phyloP scores from a whole-genome alignment of 1,284 basidiomycete genomes.

The Cryptococcus sp. region DNA sequence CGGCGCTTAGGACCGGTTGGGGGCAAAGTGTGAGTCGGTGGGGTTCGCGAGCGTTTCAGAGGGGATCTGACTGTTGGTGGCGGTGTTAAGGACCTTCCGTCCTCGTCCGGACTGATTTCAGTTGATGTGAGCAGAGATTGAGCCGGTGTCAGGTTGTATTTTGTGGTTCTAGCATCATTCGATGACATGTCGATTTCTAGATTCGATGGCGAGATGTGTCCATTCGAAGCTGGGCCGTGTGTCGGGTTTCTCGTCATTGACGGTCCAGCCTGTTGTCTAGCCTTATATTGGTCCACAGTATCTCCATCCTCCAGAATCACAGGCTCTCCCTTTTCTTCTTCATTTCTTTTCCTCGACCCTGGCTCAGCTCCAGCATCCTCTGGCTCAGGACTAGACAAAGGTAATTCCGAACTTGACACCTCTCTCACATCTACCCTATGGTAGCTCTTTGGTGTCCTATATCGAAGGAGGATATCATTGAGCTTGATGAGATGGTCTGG shows the following conservation, averaged over 20 bases:
- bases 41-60: too few species aligned
- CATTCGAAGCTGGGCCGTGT: too few species aligned
- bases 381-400: conserved; percentile 7
- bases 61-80: too few species aligned
- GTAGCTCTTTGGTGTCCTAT: conserved; percentile 32
- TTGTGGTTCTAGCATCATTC: background rate
- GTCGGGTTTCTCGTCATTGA: too few species aligned
- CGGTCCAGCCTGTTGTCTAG: too few species aligned
- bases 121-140: background rate
- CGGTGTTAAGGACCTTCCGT: background rate
- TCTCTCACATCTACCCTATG: conserved; percentile 33
- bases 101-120: background rate
- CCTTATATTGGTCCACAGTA: background rate
- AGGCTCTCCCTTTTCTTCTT: conserved; percentile 1
- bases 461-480: conserved; percentile 30
- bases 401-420: conserved; percentile 29
- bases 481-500: conserved; percentile 32
- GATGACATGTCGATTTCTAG: too few species aligned
- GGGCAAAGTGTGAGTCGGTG: conserved; percentile 18
- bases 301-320: conserved; percentile 3
- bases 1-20: conserved; percentile 23
- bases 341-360: background rate
- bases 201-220: too few species aligned
- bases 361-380: background rate
- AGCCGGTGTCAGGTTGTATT: background rate